These are phyloP conservation scores for Populus hybrid DNA, from an alignment of 441 rosid species.

Conservation along the genomic window DNA sequence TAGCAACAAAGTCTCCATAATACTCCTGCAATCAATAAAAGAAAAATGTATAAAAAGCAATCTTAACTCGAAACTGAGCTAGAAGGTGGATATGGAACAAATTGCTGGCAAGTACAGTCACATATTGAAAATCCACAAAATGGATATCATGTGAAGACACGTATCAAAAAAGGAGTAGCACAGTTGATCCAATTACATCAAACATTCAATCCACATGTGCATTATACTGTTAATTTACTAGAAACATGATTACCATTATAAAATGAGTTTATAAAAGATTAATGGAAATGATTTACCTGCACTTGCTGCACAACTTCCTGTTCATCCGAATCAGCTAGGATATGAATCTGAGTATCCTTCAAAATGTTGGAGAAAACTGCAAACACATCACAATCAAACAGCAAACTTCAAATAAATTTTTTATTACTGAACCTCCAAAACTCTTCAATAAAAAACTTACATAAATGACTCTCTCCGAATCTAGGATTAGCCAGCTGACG, in stretches of 20 bases:
- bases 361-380: slow-evolving; percentile 93
- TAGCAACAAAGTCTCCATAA: slow-evolving; percentile 87
- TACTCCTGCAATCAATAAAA: slow-evolving; percentile 62
- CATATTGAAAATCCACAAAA: too few species aligned
- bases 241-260: not conserved
- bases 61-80: not conserved
- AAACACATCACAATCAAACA: slow-evolving; percentile 6
- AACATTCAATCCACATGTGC: too few species aligned
- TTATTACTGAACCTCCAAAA: too few species aligned
- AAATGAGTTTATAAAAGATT: not conserved
- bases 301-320: slow-evolving; percentile 90
- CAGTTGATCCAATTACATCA: too few species aligned
- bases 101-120: not conserved
- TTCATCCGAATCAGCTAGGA: slow-evolving; percentile 95
- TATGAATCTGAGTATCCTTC: slow-evolving; percentile 95
- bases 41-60: slow-evolving; percentile 13
- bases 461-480: slow-evolving; percentile 88
- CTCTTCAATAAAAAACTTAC: slow-evolving; percentile 35
- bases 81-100: not conserved
- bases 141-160: too few species aligned
- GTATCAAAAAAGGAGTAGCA: too few species aligned
- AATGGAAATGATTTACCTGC: slow-evolving; percentile 48
- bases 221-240: not conserved
- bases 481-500: slow-evolving; percentile 77
- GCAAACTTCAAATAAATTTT: not conserved